Percentiles rank a stretch among this genome's conserved stretches.
Conservation (phyloP, 257 asterid genomes). For the Solanum microdontum region DNA sequence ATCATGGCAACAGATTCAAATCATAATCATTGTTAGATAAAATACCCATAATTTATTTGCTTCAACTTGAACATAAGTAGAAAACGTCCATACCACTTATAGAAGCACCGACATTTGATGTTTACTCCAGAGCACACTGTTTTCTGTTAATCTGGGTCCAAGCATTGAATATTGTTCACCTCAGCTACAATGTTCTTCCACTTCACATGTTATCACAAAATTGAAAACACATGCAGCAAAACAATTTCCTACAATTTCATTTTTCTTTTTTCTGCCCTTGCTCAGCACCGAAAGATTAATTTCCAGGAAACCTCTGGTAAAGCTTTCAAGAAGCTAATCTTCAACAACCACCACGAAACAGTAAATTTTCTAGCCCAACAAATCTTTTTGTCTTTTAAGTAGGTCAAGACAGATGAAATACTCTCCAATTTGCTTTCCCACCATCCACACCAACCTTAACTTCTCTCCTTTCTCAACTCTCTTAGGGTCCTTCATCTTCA, state of each 20-base stretch:
- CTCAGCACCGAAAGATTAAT: neutral
- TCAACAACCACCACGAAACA: neutral
- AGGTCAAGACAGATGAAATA: neutral
- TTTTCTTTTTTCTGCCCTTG: neutral
- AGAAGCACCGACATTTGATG: neutral
- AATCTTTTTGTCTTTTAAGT: neutral
- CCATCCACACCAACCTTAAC: neutral
- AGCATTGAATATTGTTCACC: neutral
- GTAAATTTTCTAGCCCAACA: neutral
- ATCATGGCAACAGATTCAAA: neutral
- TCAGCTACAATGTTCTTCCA: neutral
- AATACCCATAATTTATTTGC: neutral
- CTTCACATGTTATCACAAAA: neutral
- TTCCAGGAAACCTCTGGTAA: neutral
- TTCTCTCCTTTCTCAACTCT: neutral
- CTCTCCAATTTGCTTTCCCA: neutral
- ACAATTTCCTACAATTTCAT: neutral
- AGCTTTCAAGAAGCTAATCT: neutral
- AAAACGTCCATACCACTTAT: neutral
- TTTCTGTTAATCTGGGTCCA: neutral
- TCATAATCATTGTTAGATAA: neutral
- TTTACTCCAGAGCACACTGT: neutral
- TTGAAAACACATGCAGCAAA: neutral
- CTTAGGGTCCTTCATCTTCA: neutral
- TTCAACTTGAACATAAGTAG: neutral